Conservation (phyloP, 208 protist species). For the Acanthamoeba polyphaga region DNA sequence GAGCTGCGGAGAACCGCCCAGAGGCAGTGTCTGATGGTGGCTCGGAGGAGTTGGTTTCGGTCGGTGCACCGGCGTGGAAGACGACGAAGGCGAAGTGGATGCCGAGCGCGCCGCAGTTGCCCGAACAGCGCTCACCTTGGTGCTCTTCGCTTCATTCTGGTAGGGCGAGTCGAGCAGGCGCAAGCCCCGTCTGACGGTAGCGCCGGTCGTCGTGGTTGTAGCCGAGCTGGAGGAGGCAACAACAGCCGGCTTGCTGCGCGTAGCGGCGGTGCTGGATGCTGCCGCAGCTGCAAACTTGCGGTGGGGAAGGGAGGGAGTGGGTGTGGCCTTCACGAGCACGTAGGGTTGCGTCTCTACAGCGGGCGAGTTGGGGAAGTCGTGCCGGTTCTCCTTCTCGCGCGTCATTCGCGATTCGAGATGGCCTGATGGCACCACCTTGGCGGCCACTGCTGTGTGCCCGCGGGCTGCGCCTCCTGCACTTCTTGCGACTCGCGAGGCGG, state of each 20-base stretch:
- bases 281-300: constrained; percentile 5
- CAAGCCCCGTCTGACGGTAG: background rate
- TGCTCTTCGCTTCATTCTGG: background rate
- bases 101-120: background rate
- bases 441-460: background rate
- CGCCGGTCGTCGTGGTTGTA: too few species aligned
- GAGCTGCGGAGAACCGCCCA: too few species aligned
- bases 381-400: constrained; percentile 36
- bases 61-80: too few species aligned
- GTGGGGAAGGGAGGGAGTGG: background rate
- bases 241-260: background rate
- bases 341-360: constrained; percentile 4
- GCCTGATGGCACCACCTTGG: background rate
- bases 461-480: background rate
- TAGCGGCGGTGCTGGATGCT: background rate
- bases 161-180: background rate
- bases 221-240: too few species aligned
- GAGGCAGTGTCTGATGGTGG: too few species aligned
- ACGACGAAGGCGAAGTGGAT: background rate
- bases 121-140: background rate
- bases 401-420: background rate
- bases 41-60: too few species aligned
- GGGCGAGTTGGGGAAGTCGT: constrained; percentile 20
- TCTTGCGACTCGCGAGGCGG: background rate
- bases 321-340: constrained; percentile 41